Evolutionary conservation across 805 yeast species (phyloP).

Genomic region (Metschnikowia hibisci): DNA sequence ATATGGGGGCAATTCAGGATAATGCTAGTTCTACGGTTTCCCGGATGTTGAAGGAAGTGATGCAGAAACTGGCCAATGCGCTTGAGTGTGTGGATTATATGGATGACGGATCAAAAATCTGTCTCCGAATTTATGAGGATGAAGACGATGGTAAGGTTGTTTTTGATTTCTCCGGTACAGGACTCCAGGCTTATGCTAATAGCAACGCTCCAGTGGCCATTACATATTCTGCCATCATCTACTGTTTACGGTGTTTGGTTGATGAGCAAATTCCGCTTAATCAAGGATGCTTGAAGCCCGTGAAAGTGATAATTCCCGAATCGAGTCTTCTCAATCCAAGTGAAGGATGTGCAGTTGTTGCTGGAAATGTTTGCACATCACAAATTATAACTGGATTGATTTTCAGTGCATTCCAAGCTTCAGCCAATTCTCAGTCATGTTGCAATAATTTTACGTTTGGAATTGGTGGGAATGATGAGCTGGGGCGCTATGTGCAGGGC

Average conservation of each 20-base stretch:
- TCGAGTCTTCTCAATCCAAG: constrained; percentile 60
- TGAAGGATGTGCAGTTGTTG: constrained; percentile 84
- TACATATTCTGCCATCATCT: constrained; percentile 82
- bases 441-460: constrained; percentile 95
- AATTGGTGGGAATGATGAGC: constrained; percentile 49
- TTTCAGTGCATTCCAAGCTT: constrained; percentile 77
- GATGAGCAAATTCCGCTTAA: constrained; percentile 87
- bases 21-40: constrained; percentile 17
- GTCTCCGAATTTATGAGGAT: constrained; percentile 48
- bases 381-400: constrained; percentile 91
- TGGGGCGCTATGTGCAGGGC: constrained; percentile 29
- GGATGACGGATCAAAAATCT: constrained; percentile 79
- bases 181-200: constrained; percentile 84
- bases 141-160: constrained; percentile 53
- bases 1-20: constrained; percentile 21
- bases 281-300: constrained; percentile 86
- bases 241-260: constrained; percentile 80
- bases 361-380: constrained; percentile 90
- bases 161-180: constrained; percentile 84
- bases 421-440: constrained; percentile 95
- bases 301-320: constrained; percentile 48
- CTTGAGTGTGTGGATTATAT: constrained; percentile 46
- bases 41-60: constrained; percentile 17
- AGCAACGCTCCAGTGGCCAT: constrained; percentile 92
- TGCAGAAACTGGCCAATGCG: constrained; percentile 18